Evolutionary conservation across 2,329 filamentous ascomycete genomes (phyloP), one percentile per base, ranked within the genome.

Genomic region (Coleophoma cylindrospora): DNA sequence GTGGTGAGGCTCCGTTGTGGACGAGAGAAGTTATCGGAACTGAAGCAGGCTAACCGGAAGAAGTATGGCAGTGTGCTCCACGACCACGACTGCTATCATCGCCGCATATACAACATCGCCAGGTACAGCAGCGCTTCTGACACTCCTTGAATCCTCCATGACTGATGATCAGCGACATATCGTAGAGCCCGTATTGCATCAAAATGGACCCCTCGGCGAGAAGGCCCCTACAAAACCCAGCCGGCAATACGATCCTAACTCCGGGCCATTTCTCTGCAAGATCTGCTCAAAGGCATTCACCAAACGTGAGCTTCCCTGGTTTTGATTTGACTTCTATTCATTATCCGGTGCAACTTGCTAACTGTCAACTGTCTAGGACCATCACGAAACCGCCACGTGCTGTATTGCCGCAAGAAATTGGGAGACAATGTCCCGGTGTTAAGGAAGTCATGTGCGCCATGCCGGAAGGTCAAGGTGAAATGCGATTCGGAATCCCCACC

Each of bases 281-380:
- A 55, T 55, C 48, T 55, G 53, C 48, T 53, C 53, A 34, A 55
- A 55, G 34, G 48, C 46, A 34, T 55, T 55, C 45, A 47, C 45
- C 49, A 55, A 55, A 49, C 53, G 53, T 55, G 15, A 14, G 50
- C 8, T 43, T 48, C 53, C 34, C 37, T 44, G 22, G 15, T 34
- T 19, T 37, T 14, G 34, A 44, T 13, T 27, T 21, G 14, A 44
- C 21, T 34, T 19, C 19, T 21, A 3, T 17, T 40, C 2, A 15
- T 11, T 21, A 15, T 17, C 43, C 43, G 21, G 38, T 34, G 27
- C 22, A 48, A 34, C 46, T 48, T 21, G 33, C 12, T 13, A 27
- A 36, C 38, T 53, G 53, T 48, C 50, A 33, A 22, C 48, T 14
- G 19, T 55, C 53, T 34, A 27, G 53, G 43, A 10, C 27, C 9